These are phyloP conservation scores for Prunus mira DNA, from an alignment of 306 rosid species.

Conservation along the genomic window DNA sequence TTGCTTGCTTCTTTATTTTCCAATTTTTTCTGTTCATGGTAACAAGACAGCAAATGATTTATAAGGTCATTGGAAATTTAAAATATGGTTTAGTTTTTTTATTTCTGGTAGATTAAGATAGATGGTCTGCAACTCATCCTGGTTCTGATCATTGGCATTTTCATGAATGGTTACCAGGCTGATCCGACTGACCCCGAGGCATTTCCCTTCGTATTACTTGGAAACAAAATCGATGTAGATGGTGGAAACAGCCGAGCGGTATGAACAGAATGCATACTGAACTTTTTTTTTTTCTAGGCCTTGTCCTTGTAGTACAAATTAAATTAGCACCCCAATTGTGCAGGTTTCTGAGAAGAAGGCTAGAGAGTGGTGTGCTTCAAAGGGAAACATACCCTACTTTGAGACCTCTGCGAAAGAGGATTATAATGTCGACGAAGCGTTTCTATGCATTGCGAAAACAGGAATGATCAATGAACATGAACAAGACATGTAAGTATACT, in stretches of 20 bases:
- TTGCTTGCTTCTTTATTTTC: no score
- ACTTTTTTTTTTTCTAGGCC: no score
- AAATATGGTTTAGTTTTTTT: no score
- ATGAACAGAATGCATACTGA: slow-evolving; percentile 10
- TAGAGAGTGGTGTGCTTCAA: slow-evolving; percentile 72
- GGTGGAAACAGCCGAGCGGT: slow-evolving; percentile 66
- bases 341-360: slow-evolving; percentile 72
- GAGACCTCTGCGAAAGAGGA: slow-evolving; percentile 88
- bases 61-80: no score
- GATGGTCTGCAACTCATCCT: not conserved
- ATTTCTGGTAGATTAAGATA: no score
- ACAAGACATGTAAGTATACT: slow-evolving; percentile 54
- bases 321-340: not conserved
- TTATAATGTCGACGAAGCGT: slow-evolving; percentile 68
- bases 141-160: not conserved
- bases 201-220: slow-evolving; percentile 76
- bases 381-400: slow-evolving; percentile 81
- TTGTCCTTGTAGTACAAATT: not conserved
- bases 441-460: slow-evolving; percentile 58
- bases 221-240: slow-evolving; percentile 76
- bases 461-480: slow-evolving; percentile 62
- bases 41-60: no score
- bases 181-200: slow-evolving; percentile 46
- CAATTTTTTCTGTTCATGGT: not conserved
- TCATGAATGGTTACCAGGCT: slow-evolving; percentile 42